Evolutionary conservation across 1,139 yeast genomes (phyloP).

Genomic region (Geotrichum phurueaensis): DNA sequence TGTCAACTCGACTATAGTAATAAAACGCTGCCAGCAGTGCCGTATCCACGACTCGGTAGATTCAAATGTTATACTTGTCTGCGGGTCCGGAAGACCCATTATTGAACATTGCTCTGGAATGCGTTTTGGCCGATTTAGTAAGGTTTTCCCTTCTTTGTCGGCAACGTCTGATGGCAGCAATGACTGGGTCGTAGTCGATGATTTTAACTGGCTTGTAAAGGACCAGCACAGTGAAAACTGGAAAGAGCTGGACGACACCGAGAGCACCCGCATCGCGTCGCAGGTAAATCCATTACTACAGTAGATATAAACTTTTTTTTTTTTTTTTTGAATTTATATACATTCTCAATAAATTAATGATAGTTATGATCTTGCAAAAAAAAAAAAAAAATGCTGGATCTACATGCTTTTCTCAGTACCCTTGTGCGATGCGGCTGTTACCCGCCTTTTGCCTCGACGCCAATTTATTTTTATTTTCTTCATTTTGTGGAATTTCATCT

Average conservation of each 20-base stretch:
- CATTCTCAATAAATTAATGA: not conserved
- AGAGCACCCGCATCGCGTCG: not conserved
- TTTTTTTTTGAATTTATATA: not conserved
- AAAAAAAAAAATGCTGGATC: not conserved
- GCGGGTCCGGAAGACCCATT: conserved; percentile 14
- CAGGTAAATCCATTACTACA: not conserved
- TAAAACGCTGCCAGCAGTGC: conserved; percentile 15
- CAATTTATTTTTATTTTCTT: not conserved
- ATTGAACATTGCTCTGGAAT: conserved; percentile 15
- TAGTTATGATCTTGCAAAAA: not conserved
- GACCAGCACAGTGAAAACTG: conserved; percentile 12
- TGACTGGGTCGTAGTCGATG: conserved; percentile 15
- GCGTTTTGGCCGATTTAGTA: conserved; percentile 11
- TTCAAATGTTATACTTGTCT: conserved; percentile 6
- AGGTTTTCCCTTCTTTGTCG: not conserved
- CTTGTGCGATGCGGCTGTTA: not conserved
- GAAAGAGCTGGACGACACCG: not conserved
- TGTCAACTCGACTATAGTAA: not conserved
- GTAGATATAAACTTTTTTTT: not conserved
- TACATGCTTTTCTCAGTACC: not conserved
- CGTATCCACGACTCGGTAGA: conserved; percentile 14
- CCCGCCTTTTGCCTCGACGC: not conserved
- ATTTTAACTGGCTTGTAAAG: conserved; percentile 17
- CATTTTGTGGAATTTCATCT: not conserved
- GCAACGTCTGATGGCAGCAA: not conserved